A percentile compares a stretch with the other conserved stretches of the same genome.
Evolutionary conservation across 2,329 filamentous ascomycete genomes (phyloP).

Genomic region (Phialocephala subalpina): DNA sequence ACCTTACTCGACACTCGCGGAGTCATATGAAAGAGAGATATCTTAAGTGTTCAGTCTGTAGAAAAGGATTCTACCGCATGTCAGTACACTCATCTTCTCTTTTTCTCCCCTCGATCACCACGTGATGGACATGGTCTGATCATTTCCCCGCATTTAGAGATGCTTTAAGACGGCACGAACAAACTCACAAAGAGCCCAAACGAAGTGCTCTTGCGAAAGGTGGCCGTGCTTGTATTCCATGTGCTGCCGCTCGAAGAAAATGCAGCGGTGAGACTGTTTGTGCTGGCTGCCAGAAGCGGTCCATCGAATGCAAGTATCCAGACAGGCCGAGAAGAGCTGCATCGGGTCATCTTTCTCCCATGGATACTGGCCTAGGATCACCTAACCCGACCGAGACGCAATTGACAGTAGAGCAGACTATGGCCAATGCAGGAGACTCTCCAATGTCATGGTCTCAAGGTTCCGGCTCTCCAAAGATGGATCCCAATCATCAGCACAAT

Average conservation of each 20-base stretch:
- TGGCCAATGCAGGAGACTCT: slow-evolving; percentile 16
- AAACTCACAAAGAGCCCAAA: slow-evolving; percentile 34
- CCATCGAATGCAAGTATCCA: slow-evolving; percentile 34
- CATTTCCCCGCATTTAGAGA: slow-evolving; percentile 26
- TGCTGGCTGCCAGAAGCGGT: slow-evolving; percentile 31
- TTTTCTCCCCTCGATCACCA: neutral
- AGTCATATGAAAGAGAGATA: slow-evolving; percentile 35
- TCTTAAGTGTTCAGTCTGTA: slow-evolving; percentile 34
- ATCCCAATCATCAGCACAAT: slow-evolving; percentile 9
- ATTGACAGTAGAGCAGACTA: neutral
- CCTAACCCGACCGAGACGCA: neutral
- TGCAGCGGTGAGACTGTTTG: slow-evolving; percentile 35
- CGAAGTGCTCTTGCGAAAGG: slow-evolving; percentile 33
- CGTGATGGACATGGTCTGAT: slow-evolving; percentile 12
- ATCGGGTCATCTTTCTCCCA: neutral
- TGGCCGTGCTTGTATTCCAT: slow-evolving; percentile 34
- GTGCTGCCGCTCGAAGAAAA: slow-evolving; percentile 34
- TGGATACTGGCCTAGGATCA: neutral
- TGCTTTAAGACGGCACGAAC: slow-evolving; percentile 38
- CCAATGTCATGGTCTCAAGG: slow-evolving; percentile 28
- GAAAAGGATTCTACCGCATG: slow-evolving; percentile 38
- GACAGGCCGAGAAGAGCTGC: slow-evolving; percentile 15
- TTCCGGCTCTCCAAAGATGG: slow-evolving; percentile 15
- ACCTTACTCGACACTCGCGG: slow-evolving; percentile 36
- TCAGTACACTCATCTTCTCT: slow-evolving; percentile 17